Evolutionary conservation across 305 asterid genomes (phyloP), one percentile per base, ranked within the genome.

Genomic region (Euphrasia arctica): DNA sequence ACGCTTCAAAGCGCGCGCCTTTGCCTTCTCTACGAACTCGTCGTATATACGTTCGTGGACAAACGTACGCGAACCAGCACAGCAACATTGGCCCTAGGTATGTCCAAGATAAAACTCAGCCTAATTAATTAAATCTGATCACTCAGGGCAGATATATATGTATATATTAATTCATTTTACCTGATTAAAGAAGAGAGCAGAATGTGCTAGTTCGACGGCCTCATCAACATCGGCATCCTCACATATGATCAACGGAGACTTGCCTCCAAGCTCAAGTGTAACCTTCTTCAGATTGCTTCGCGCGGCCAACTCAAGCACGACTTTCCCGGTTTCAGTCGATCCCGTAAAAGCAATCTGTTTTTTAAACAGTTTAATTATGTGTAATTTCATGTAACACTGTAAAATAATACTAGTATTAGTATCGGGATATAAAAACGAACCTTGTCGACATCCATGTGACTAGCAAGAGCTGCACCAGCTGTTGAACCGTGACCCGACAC

Each of bases 371-470:
- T 18, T 18, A 18, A 39, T 39, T 39, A 9, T 7, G 43, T 25
- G 27, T 25, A 25, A 0, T 25, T 25, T 25, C 27, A 25, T 25
- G 27, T 25, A 1, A 25, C 27, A 25, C 27, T 18, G 22, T 18
- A 18, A 0, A 18, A 18, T 25, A 25, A 1, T 25, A 25, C 27
- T 25, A 25, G 27, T 25, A 0, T 25, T 25, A 18, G 22, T 18
- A 18, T 18, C 22, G 27, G 27, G 27, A 25, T 25, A 25, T 25
- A 25, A 25, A 25, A 25, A 25, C 2, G 27, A 25, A 83, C 93
- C 93, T 83, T 83, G 74, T 85, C 93, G 3, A 85, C 87, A 18
- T 85, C 92, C 93, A 90, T 90, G 59, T 88, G 97, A 61, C 90
- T 77, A 47, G 88, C 80, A 69, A 90, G 82, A 67, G 97, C 86